Percentiles rank a stretch among this genome's conserved stretches.
phyloP scores from a whole-genome alignment of 768 basidiomycete species.

The Exidia glandulosa region DNA sequence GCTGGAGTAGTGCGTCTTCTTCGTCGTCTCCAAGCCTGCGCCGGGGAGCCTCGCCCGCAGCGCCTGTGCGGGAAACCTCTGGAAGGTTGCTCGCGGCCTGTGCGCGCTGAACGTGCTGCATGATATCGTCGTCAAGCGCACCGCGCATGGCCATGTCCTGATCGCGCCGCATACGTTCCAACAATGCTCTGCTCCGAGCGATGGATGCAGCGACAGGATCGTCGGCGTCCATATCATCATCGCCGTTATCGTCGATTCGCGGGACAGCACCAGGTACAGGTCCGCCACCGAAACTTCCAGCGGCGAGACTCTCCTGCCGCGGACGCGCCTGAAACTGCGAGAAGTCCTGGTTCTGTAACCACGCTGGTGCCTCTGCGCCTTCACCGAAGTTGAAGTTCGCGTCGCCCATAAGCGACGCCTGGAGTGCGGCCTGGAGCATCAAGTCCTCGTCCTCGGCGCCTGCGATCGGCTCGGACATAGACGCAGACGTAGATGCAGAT shows the following conservation, averaged over 20 bases:
- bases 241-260: slow-evolving; percentile 1
- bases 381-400: background rate
- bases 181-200: slow-evolving; percentile 46
- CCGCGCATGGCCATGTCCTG: slow-evolving; percentile 60
- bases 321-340: background rate
- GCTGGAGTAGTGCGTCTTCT: slow-evolving; percentile 14
- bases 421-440: slow-evolving; percentile 78
- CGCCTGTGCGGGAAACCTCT: background rate
- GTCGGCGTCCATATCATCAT: slow-evolving; percentile 10
- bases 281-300: background rate
- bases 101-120: background rate
- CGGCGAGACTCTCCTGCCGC: slow-evolving; percentile 9
- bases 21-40: slow-evolving; percentile 9
- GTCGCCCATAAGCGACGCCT: slow-evolving; percentile 53
- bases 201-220: slow-evolving; percentile 60
- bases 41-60: background rate
- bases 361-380: background rate
- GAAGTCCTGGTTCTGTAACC: slow-evolving; percentile 4
- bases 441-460: slow-evolving; percentile 75
- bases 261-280: background rate
- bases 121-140: slow-evolving; percentile 35
- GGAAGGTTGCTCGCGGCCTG: background rate
- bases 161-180: slow-evolving; percentile 52
- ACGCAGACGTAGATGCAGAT: background rate
- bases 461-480: background rate